A percentile compares a stretch with the other conserved stretches of the same genome.
Conservation (phyloP, 2,329 filamentous ascomycete genomes). For the Ophiosphaerella herpotricha region DNA sequence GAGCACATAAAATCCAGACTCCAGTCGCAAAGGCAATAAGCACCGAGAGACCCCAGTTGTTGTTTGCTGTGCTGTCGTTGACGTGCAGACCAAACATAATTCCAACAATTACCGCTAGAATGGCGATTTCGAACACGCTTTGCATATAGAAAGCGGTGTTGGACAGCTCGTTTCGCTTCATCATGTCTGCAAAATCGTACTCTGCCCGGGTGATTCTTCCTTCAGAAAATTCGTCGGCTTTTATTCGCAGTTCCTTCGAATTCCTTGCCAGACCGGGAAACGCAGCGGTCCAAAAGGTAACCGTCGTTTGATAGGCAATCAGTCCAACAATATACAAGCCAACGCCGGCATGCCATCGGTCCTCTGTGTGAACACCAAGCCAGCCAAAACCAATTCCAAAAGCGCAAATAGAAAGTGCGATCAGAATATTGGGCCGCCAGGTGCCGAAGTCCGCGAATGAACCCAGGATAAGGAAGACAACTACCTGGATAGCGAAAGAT, state of each 20-base stretch:
- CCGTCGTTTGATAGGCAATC: constrained; percentile 68
- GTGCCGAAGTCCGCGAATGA: constrained; percentile 67
- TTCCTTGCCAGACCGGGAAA: constrained; percentile 64
- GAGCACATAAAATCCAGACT: constrained; percentile 65
- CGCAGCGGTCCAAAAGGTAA: constrained; percentile 71
- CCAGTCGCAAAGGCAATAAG: constrained; percentile 68
- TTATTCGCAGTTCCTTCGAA: constrained; percentile 57
- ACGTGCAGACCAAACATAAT: constrained; percentile 63
- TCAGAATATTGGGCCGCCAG: constrained; percentile 63
- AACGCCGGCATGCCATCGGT: constrained; percentile 64
- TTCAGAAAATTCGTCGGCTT: constrained; percentile 51
- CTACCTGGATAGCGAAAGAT: constrained; percentile 68
- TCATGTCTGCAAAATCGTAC: constrained; percentile 55
- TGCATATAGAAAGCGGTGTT: constrained; percentile 69
- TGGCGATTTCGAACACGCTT: constrained; percentile 63
- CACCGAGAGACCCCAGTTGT: constrained; percentile 69
- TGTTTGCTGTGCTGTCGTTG: constrained; percentile 62
- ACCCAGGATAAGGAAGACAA: constrained; percentile 59
- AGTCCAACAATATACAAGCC: constrained; percentile 70
- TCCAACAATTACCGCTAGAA: constrained; percentile 30
- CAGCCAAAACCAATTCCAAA: constrained; percentile 68
- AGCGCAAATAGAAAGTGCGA: constrained; percentile 55
- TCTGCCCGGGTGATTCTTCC: constrained; percentile 62
- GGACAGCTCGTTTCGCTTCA: constrained; percentile 66
- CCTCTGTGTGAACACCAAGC: constrained; percentile 65